Evolutionary conservation across 2,329 filamentous ascomycete species (phyloP), one percentile per base, ranked within the genome.

Genomic region (Lecanosticta acicola): DNA sequence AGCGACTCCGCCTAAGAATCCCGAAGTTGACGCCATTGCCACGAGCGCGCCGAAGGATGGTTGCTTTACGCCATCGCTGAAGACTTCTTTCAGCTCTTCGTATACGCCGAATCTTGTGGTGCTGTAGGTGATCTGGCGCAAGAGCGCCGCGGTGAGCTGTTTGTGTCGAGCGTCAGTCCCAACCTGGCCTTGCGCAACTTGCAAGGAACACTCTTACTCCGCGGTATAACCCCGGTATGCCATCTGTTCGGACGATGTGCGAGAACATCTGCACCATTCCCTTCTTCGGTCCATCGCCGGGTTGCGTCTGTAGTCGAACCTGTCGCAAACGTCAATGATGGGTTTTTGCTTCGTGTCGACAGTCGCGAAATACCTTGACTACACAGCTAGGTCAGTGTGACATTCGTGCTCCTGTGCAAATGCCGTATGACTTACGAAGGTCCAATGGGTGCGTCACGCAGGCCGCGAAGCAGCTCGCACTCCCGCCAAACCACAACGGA

Each of bases 91-190:
- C 49, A 97, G 76, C 58, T 94, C 83, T 71, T 97, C 93, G 74
- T 98, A 98, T 54, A 96, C 82, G 54, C 89, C 93, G 71, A 98
- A 98, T 39, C 93, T 87, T 32, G 89, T 93, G 41, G 93, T 98
- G 49, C 86, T 93, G 74, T 98, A 98, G 49, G 93, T 97, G 44
- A 71, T 78, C 72, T 97, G 93, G 55, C 93, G 90, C 47, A 97
- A 78, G 39, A 97, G 79, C 46, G 90, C 93, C 56, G 93, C 93
- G 2, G 90, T 94, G 48, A 97, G 81, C 71, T 82, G 59, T 4
- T 18, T 16, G 20, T 13, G 39, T 5, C 20, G 13, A 2, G n/a
- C 39, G 26, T 42, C 34, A 46, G 44, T 34, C 32, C 11, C n/a
- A n/a, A n/a, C n/a, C 11, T 29, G 7, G 11, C 37, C 11, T 7